Percentiles rank a stretch among this genome's conserved stretches.
These are phyloP conservation scores for Mortierella sp. DNA, from an alignment of 371 early-diverging fungal genomes.

Conservation along the genomic window DNA sequence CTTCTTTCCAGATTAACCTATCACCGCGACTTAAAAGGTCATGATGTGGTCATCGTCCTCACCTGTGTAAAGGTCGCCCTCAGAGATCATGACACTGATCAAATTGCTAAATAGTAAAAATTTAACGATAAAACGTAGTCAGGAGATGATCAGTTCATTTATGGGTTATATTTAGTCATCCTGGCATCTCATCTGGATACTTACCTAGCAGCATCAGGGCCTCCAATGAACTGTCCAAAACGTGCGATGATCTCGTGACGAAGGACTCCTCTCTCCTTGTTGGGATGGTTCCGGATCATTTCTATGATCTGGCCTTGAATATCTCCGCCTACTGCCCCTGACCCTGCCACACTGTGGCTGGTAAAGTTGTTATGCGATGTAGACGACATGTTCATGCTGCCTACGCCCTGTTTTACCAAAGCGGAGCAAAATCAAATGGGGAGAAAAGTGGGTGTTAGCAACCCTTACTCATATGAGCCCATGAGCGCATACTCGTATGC, in stretches of 20 bases:
- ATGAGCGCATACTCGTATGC: no score
- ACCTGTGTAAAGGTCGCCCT: constrained; percentile 28
- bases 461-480: neutral
- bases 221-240: constrained; percentile 17
- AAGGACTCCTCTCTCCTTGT: constrained; percentile 15
- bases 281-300: constrained; percentile 13
- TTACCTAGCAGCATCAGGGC: constrained; percentile 27
- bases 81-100: constrained; percentile 10
- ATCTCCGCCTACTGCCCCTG: neutral
- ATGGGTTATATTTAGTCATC: neutral
- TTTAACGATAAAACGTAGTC: neutral
- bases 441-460: neutral
- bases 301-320: constrained; percentile 16
- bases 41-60: constrained; percentile 38
- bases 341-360: constrained; percentile 4
- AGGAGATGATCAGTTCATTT: neutral
- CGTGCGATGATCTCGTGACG: constrained; percentile 20
- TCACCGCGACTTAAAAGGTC: neutral
- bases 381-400: neutral
- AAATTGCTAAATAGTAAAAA: neutral
- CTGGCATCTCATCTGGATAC: neutral
- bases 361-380: constrained; percentile 10
- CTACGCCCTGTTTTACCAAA: neutral
- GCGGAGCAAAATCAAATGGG: neutral
- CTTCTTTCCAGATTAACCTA: no score